Conservation (phyloP, 2,329 filamentous ascomycete species). For the Colletotrichum gigasporum region DNA sequence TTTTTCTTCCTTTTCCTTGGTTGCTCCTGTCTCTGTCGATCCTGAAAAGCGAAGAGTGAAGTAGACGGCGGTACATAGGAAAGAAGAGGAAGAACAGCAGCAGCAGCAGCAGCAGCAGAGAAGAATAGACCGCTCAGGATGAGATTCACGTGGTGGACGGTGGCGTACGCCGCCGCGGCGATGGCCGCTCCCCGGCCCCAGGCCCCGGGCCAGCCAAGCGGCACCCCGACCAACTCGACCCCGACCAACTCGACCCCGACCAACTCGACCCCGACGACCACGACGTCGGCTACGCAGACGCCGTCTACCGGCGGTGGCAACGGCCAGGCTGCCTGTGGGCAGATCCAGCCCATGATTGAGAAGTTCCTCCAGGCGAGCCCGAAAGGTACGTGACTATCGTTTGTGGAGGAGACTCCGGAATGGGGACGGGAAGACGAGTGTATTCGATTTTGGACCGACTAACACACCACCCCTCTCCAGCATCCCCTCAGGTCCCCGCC, state of each 20-base stretch:
- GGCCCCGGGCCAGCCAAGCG: not conserved
- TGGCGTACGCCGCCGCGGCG: constrained; percentile 23
- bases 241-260: not conserved
- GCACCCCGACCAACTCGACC: constrained; percentile 4
- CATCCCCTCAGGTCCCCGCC: constrained; percentile 44
- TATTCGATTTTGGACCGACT: no score
- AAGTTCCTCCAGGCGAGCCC: constrained; percentile 13
- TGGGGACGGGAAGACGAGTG: not conserved
- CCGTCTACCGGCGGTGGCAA: not conserved
- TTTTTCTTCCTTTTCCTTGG: not conserved
- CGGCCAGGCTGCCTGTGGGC: constrained; percentile 4
- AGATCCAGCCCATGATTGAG: constrained; percentile 6
- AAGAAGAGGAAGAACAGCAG: not conserved
- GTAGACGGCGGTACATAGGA: not conserved
- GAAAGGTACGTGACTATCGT: constrained; percentile 8
- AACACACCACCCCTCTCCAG: constrained; percentile 24
- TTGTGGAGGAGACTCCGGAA: not conserved
- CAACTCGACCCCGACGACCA: constrained; percentile 1
- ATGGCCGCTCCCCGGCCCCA: constrained; percentile 23
- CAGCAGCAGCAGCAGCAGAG: not conserved
- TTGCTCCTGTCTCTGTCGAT: not conserved
- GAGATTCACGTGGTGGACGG: constrained; percentile 21
- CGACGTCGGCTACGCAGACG: not conserved
- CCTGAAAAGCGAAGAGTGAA: not conserved
- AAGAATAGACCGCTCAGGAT: not conserved